Conservation (phyloP, 2,329 filamentous ascomycete species). For the Xylaria sp. region DNA sequence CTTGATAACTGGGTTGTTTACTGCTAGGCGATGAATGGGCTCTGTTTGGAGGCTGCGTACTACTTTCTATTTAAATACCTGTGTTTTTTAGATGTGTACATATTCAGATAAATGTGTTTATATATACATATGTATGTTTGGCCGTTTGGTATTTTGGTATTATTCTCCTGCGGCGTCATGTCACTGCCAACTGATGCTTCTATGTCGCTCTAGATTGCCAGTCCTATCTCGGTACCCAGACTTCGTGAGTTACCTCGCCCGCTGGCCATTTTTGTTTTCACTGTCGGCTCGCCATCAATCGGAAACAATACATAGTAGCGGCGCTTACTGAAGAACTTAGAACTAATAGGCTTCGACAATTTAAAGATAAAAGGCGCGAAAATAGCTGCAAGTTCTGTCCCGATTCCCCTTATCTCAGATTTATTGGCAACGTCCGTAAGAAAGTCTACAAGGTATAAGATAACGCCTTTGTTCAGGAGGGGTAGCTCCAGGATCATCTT, state of each 20-base stretch:
- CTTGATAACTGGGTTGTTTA: slow-evolving; percentile 38
- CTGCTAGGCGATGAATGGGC: slow-evolving; percentile 18
- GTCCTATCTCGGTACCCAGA: background rate
- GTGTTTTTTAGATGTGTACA: background rate
- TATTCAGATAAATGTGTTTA: background rate
- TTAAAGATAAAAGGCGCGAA: background rate
- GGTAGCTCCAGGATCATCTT: background rate
- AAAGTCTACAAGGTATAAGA: background rate
- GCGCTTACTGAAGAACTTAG: background rate
- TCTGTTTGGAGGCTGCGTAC: slow-evolving; percentile 7
- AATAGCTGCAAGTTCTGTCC: background rate
- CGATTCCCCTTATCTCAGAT: background rate
- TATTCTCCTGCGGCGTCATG: background rate
- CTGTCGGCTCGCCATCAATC: background rate
- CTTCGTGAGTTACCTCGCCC: background rate
- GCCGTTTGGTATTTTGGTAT: background rate
- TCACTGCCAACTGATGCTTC: background rate
- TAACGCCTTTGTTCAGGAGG: background rate
- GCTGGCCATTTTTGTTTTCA: background rate
- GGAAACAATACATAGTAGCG: background rate
- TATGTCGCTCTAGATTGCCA: background rate
- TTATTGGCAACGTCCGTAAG: background rate
- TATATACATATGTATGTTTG: background rate
- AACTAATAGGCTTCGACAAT: background rate
- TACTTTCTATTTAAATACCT: background rate